Evolutionary conservation across 108 stramenopile genomes (phyloP).

Genomic region (Tribonema minus): DNA sequence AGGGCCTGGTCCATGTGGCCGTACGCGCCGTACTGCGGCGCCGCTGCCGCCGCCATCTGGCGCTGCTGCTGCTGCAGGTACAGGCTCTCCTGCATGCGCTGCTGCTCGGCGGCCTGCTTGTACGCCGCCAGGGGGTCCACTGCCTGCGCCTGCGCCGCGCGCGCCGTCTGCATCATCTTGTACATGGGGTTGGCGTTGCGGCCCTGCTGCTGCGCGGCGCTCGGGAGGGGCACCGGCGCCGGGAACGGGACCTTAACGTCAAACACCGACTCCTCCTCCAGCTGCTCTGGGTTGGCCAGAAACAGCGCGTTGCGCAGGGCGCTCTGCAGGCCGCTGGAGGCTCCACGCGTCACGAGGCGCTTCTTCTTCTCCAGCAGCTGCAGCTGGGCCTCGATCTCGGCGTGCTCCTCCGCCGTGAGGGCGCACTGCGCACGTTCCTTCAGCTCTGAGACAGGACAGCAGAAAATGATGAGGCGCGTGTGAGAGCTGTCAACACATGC

Average conservation of each 20-base stretch:
- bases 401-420: neutral
- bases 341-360: conserved; percentile 31
- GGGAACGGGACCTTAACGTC: conserved; percentile 15
- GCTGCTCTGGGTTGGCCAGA: conserved; percentile 17
- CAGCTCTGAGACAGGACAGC: neutral
- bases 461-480: neutral
- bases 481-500: neutral
- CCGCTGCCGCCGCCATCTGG: neutral
- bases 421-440: neutral
- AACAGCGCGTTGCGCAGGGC: conserved; percentile 33
- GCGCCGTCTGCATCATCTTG: neutral
- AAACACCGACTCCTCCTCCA: conserved; percentile 21
- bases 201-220: conserved; percentile 26
- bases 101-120: neutral
- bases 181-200: neutral
- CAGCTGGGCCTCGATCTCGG: neutral
- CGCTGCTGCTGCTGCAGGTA: neutral
- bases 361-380: conserved; percentile 12
- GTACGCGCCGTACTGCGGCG: neutral
- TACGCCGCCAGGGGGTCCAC: neutral
- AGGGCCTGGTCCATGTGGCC: too few relatives aligned
- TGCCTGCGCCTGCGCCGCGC: too few relatives aligned
- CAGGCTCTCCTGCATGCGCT: neutral
- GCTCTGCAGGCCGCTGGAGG: conserved; percentile 18
- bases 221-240: conserved; percentile 11